These are phyloP conservation scores for Rubus parviflorus DNA, from an alignment of 306 rosid species.

Conservation along the genomic window DNA sequence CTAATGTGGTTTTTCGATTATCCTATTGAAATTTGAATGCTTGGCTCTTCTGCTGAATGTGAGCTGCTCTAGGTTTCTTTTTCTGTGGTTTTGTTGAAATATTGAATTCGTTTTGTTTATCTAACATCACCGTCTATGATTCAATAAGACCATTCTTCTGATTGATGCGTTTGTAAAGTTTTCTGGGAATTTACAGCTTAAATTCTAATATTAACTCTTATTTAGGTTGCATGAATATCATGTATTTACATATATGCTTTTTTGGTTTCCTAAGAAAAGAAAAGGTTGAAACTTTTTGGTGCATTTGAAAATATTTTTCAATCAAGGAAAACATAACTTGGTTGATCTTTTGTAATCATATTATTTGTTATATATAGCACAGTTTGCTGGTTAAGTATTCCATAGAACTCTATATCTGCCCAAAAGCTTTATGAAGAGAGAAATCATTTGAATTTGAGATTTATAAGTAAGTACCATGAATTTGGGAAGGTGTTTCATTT, in stretches of 20 bases:
- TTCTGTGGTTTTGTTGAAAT: neutral
- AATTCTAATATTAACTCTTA: neutral
- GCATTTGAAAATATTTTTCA: neutral
- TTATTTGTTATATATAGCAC: neutral
- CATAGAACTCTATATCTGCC: neutral
- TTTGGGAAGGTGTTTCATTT: neutral
- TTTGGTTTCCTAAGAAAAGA: neutral
- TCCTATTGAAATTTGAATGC: neutral
- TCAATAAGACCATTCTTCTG: neutral
- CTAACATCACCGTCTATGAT: neutral
- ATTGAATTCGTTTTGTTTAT: neutral
- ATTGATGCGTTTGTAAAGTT: neutral
- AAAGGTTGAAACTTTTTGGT: neutral
- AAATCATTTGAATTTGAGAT: constrained; percentile 4
- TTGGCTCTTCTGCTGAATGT: constrained; percentile 8
- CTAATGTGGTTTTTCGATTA: neutral
- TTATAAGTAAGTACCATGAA: neutral
- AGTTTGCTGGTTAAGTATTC: constrained; percentile 1
- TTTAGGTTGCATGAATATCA: neutral
- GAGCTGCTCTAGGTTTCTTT: constrained; percentile 5
- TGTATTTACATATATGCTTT: neutral
- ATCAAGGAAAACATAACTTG: neutral
- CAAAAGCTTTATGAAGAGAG: neutral
- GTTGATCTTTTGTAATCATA: too few relatives aligned
- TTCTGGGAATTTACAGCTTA: neutral